Evolutionary conservation across 768 basidiomycete species (phyloP).

Genomic region (Tricholoma furcatifolium): DNA sequence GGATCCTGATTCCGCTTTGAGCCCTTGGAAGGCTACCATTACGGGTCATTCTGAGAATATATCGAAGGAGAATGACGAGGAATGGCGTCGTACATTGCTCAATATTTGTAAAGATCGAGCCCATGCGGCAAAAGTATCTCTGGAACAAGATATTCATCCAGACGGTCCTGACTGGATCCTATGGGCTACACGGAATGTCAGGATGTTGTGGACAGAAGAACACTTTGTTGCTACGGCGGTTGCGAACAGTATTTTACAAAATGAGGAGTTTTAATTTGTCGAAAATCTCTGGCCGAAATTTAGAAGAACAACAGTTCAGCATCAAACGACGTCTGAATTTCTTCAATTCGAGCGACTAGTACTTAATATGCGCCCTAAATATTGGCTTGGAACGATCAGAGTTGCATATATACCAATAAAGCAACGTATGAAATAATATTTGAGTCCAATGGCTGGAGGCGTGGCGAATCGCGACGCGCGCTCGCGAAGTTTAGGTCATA

Average conservation of each 20-base stretch:
- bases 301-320: no score
- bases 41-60: conserved; percentile 42
- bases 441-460: no score
- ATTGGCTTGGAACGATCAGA: no score
- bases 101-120: conserved; percentile 27
- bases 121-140: conserved; percentile 11
- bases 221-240: conserved; percentile 48
- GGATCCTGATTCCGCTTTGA: conserved; percentile 29
- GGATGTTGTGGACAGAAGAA: conserved; percentile 62
- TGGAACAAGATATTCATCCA: neutral
- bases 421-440: no score
- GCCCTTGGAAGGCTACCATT: conserved; percentile 56
- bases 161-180: conserved; percentile 9
- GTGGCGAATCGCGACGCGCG: no score
- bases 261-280: conserved; percentile 44
- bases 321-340: no score
- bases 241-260: conserved; percentile 36
- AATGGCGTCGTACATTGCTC: conserved; percentile 40
- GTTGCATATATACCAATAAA: no score
- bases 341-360: no score
- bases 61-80: conserved; percentile 46
- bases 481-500: no score
- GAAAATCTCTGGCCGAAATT: no score
- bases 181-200: conserved; percentile 32
- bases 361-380: no score